These are phyloP conservation scores for Mycena metata DNA, from an alignment of 768 basidiomycete species.

Conservation along the genomic window DNA sequence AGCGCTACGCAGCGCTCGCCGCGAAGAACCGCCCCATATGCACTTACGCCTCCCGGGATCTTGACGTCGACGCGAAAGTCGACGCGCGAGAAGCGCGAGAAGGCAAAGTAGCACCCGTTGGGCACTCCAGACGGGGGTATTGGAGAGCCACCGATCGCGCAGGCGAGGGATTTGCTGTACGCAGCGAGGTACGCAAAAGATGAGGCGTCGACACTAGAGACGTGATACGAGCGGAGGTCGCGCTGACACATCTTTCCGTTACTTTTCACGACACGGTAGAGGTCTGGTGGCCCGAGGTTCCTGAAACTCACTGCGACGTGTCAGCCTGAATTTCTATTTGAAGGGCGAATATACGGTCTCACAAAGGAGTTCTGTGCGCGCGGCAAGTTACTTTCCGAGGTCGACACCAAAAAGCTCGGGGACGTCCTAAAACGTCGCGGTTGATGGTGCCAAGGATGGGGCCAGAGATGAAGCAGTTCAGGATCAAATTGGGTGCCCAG, in stretches of 20 bases:
- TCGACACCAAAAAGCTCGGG: conserved; percentile 98
- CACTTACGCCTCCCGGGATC: conserved; percentile 96
- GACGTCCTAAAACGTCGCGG: conserved; percentile 88
- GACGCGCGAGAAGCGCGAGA: conserved; percentile 95
- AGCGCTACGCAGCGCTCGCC: conserved; percentile 83
- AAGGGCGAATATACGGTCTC: conserved; percentile 54
- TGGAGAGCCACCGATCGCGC: conserved; percentile 96
- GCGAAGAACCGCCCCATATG: conserved; percentile 93
- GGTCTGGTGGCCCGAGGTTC: conserved; percentile 96
- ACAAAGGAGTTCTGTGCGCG: conserved; percentile 95
- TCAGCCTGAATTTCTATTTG: conserved; percentile 10
- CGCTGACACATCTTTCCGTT: conserved; percentile 86
- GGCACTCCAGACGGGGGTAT: conserved; percentile 89
- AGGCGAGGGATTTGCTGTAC: conserved; percentile 98
- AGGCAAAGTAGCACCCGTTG: conserved; percentile 96
- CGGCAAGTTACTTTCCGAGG: conserved; percentile 88
- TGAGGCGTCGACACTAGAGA: conserved; percentile 98
- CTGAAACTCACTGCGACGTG: conserved; percentile 84
- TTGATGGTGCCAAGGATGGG: conserved; percentile 68
- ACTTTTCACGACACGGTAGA: conserved; percentile 96
- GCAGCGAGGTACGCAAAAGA: conserved; percentile 98
- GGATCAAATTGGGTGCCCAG: neutral
- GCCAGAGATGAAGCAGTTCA: conserved; percentile 1
- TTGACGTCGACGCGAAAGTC: conserved; percentile 98
- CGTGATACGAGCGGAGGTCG: conserved; percentile 96